phyloP scores from a whole-genome alignment of 2,329 filamentous ascomycete genomes.

The Botrytis tulipae region DNA sequence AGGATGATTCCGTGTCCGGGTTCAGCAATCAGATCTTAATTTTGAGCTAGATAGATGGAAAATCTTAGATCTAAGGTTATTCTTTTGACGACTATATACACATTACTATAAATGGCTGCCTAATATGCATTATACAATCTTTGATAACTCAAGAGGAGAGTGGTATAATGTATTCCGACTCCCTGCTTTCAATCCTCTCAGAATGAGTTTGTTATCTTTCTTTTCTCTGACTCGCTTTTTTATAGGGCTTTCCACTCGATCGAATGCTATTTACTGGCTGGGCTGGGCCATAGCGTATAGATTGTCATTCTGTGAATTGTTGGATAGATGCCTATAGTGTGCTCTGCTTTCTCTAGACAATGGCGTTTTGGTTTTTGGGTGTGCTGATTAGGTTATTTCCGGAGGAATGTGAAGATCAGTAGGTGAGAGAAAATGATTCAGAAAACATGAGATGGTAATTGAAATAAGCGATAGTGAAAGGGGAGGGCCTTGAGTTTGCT shows the following conservation, averaged over 20 bases:
- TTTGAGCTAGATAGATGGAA: too few relatives aligned
- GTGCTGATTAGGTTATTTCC: neutral
- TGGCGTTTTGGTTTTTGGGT: neutral
- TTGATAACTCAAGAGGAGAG: neutral
- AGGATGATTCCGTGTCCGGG: too few relatives aligned
- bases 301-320: neutral
- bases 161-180: neutral
- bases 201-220: neutral
- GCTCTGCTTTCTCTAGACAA: neutral
- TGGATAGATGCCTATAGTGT: too few relatives aligned
- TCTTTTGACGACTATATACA: too few relatives aligned
- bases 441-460: neutral
- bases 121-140: neutral
- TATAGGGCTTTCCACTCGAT: neutral
- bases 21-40: too few relatives aligned
- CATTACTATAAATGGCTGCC: too few relatives aligned
- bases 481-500: neutral
- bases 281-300: neutral
- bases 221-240: too few relatives aligned
- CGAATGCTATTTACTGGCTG: neutral
- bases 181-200: neutral
- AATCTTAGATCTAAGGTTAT: too few relatives aligned
- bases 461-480: neutral
- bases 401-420: fast-evolving
- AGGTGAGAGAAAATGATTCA: neutral